phyloP scores from a whole-genome alignment of 805 yeast species.

The Yarrowia divulgata region DNA sequence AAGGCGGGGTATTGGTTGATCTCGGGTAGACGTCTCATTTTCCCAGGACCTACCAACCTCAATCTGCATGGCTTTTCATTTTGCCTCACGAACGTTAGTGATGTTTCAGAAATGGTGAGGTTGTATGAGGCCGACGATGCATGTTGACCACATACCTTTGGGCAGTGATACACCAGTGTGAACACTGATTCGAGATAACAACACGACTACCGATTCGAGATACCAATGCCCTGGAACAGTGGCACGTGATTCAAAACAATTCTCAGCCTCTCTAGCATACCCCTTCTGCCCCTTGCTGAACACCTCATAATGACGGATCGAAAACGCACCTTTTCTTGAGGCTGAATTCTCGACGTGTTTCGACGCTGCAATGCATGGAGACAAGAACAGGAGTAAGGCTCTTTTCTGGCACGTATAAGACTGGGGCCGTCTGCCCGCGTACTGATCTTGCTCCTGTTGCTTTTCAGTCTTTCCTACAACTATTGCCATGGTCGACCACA shows the following conservation, averaged over 20 bases:
- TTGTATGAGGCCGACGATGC: not conserved
- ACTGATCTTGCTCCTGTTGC: not conserved
- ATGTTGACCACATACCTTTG: too few species aligned
- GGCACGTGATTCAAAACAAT: too few species aligned
- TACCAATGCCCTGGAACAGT: too few species aligned
- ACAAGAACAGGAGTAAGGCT: not conserved
- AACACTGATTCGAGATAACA: too few species aligned
- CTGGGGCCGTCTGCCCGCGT: not conserved
- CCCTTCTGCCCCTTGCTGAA: not conserved
- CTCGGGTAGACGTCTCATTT: not conserved
- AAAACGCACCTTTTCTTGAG: not conserved
- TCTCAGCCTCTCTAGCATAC: too few species aligned
- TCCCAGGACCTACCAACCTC: too few species aligned
- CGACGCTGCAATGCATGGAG: not conserved
- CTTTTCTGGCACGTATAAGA: not conserved
- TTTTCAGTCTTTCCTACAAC: not conserved
- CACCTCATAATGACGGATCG: not conserved
- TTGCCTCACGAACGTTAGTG: not conserved
- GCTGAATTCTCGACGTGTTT: not conserved
- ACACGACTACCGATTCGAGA: too few species aligned
- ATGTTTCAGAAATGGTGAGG: conserved; percentile 2
- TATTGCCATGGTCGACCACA: not conserved
- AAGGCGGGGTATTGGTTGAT: too few species aligned
- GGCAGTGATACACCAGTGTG: too few species aligned
- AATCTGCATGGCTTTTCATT: not conserved